Evolutionary conservation across 2,329 filamentous ascomycete species (phyloP).

Genomic region (Cercospora sojina): DNA sequence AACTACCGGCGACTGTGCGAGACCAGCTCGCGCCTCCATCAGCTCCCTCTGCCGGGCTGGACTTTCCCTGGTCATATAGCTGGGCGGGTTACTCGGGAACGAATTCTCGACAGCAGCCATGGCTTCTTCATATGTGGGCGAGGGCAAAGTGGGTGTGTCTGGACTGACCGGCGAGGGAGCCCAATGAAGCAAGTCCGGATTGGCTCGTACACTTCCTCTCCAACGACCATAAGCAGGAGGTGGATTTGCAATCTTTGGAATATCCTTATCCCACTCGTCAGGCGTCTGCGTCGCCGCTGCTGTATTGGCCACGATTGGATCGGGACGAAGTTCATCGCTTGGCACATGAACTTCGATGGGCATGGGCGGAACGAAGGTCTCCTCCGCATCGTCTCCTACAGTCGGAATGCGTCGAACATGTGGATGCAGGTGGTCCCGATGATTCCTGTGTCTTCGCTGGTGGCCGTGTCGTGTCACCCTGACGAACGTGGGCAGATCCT

Average conservation of each 20-base stretch:
- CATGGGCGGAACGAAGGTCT: slow-evolving; percentile 63
- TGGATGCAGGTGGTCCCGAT: slow-evolving; percentile 39
- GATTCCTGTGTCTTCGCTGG: slow-evolving; percentile 15
- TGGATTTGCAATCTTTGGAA: slow-evolving; percentile 41
- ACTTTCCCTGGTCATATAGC: slow-evolving; percentile 33
- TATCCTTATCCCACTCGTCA: slow-evolving; percentile 29
- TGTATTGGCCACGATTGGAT: slow-evolving; percentile 25
- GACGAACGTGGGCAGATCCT: slow-evolving; percentile 20
- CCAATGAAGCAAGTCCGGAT: slow-evolving; percentile 81
- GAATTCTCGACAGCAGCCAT: slow-evolving; percentile 23
- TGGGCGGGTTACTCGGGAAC: slow-evolving; percentile 28
- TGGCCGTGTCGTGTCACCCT: slow-evolving; percentile 22
- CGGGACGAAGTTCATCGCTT: slow-evolving; percentile 48
- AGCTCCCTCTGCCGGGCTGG: slow-evolving; percentile 29
- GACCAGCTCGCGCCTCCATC: slow-evolving; percentile 26
- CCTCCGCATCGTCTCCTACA: slow-evolving; percentile 9
- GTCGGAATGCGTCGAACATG: slow-evolving; percentile 24
- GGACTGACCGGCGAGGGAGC: slow-evolving; percentile 28
- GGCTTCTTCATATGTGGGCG: slow-evolving; percentile 37
- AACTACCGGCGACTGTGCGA: slow-evolving; percentile 20
- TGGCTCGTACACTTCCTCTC: slow-evolving; percentile 78
- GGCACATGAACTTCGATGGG: slow-evolving; percentile 76
- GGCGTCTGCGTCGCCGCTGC: slow-evolving; percentile 34
- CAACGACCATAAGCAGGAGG: slow-evolving; percentile 86
- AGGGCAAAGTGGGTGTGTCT: slow-evolving; percentile 30